phyloP scores from a whole-genome alignment of 495 filamentous ascomycete genomes.

The Aspergillus kassunensis region DNA sequence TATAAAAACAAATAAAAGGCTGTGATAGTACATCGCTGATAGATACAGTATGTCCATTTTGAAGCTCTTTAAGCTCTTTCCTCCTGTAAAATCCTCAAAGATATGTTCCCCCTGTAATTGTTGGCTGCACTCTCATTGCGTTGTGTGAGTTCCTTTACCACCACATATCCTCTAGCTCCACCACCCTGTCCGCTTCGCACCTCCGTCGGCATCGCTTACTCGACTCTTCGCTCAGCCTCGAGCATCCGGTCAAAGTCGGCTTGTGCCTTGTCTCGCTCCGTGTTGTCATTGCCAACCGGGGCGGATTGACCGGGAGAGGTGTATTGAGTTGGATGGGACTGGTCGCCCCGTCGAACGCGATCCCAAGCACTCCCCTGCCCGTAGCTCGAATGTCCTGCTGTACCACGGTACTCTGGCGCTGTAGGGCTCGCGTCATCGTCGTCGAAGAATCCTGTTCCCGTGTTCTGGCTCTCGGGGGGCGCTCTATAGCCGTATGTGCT shows the following conservation, averaged over 20 bases:
- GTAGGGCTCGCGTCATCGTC: constrained; percentile 41
- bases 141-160: too few species aligned
- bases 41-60: too few species aligned
- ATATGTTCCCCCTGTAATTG: too few species aligned
- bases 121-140: too few species aligned
- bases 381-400: constrained; percentile 11
- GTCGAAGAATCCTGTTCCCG: constrained; percentile 26
- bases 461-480: background rate
- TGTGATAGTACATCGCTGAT: too few species aligned
- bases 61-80: too few species aligned
- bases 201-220: constrained; percentile 11
- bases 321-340: background rate
- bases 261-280: constrained; percentile 35
- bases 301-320: background rate
- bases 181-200: background rate
- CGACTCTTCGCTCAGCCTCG: constrained; percentile 35
- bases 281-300: constrained; percentile 2
- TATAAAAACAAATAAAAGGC: too few species aligned
- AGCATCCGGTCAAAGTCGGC: constrained; percentile 41
- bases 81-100: too few species aligned
- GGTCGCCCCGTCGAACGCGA: constrained; percentile 33
- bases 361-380: constrained; percentile 40
- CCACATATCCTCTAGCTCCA: constrained; percentile 1
- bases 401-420: constrained; percentile 31
- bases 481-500: background rate